phyloP scores from a whole-genome alignment of 108 stramenopile genomes.

The Skeletonema grethae region DNA sequence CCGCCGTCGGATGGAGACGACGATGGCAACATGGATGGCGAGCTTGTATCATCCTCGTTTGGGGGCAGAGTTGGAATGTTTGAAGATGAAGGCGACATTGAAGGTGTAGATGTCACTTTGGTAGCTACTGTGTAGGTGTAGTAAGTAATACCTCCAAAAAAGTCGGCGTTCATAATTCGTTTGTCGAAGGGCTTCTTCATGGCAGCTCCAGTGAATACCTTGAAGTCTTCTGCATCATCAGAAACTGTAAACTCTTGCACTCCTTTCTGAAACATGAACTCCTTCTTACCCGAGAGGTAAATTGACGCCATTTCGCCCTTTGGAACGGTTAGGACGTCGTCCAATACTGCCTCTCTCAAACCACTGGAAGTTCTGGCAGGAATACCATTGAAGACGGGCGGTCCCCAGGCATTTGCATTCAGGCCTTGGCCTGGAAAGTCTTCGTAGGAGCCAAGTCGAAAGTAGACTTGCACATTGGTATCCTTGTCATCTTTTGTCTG shows the following conservation, averaged over 20 bases:
- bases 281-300: not conserved
- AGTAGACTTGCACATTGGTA: not conserved
- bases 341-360: not conserved
- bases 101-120: not conserved
- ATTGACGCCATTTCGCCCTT: not conserved
- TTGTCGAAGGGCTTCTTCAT: not conserved
- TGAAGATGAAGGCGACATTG: not conserved
- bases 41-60: not conserved
- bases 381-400: not conserved
- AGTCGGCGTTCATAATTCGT: not conserved
- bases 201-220: not conserved
- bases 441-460: not conserved
- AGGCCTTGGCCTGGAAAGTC: not conserved
- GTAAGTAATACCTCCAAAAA: not conserved
- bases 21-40: not conserved
- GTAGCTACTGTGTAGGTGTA: not conserved
- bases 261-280: not conserved
- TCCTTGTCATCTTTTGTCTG: not conserved
- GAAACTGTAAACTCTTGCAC: not conserved
- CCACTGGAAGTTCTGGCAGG: not conserved
- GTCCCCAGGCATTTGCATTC: not conserved
- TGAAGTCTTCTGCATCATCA: not conserved
- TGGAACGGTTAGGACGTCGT: not conserved
- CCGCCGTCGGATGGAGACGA: not conserved
- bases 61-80: not conserved